Conservation (phyloP, 257 asterid species). For the Datura wrightii region DNA sequence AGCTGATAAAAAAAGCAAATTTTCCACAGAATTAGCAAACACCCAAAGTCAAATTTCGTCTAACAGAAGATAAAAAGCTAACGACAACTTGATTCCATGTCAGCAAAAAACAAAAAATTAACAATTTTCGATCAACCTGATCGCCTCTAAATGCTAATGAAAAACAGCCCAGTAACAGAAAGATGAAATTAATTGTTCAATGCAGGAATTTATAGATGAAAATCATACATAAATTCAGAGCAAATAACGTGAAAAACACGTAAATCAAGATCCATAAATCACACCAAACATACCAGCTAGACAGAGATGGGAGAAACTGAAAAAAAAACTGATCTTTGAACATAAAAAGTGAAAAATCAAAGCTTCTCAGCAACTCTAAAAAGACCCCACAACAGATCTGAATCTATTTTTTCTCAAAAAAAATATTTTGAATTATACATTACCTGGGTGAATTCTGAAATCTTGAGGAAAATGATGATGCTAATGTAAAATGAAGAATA, state of each 20-base stretch:
- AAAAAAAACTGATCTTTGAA: constrained; percentile 5
- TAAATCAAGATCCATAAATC: constrained; percentile 9
- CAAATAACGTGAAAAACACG: constrained; percentile 29
- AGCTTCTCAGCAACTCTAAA: constrained; percentile 28
- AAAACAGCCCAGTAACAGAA: not conserved
- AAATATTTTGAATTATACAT: not conserved
- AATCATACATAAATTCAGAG: not conserved
- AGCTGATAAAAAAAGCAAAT: not conserved
- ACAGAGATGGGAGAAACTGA: not conserved
- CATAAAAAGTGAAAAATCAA: constrained; percentile 28
- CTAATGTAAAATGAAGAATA: not conserved
- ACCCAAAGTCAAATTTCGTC: constrained; percentile 10
- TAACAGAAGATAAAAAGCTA: not conserved
- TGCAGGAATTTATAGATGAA: constrained; percentile 5
- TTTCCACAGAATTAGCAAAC: not conserved
- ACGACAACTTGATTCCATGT: not conserved
- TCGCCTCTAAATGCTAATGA: not conserved
- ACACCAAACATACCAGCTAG: constrained; percentile 41
- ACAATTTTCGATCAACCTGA: constrained; percentile 30
- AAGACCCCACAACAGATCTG: constrained; percentile 42
- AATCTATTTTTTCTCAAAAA: constrained; percentile 30
- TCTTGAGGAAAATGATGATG: not conserved
- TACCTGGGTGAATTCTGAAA: not conserved
- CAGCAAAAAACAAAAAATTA: not conserved
- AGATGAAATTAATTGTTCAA: not conserved